Conservation (phyloP, 306 rosid species). For the Rosa multiflora region DNA sequence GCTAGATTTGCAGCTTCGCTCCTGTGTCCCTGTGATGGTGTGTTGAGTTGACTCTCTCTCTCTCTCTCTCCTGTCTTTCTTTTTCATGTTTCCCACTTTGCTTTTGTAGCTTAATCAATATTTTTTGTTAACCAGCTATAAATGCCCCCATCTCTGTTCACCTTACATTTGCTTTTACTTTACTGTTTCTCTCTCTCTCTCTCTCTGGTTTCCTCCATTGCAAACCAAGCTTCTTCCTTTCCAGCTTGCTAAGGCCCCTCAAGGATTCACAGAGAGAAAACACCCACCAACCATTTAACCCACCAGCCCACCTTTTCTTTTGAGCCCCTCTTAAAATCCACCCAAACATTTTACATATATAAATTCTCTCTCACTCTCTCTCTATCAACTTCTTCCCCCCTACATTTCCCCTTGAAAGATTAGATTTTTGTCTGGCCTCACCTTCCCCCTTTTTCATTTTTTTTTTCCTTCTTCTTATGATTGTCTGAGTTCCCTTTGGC, state of each 20-base stretch:
- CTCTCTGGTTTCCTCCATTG: slow-evolving; percentile 63
- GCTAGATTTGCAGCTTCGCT: slow-evolving; percentile 48
- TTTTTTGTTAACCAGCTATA: slow-evolving; percentile 41
- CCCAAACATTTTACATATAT: slow-evolving; percentile 10
- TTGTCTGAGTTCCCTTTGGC: slow-evolving; percentile 40
- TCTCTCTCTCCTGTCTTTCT: slow-evolving; percentile 23
- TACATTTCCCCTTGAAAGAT: slow-evolving; percentile 41
- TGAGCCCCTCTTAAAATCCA: slow-evolving; percentile 30
- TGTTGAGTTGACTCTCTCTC: slow-evolving; percentile 38
- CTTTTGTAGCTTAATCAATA: slow-evolving; percentile 39
- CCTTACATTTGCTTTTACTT: slow-evolving; percentile 55
- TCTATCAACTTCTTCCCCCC: slow-evolving; percentile 16
- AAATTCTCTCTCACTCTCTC: slow-evolving; percentile 24
- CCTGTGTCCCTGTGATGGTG: background rate
- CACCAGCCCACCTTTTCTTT: slow-evolving; percentile 47
- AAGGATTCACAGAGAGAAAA: slow-evolving; percentile 31
- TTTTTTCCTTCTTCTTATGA: background rate
- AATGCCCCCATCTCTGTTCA: slow-evolving; percentile 42
- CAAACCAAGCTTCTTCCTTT: slow-evolving; percentile 73
- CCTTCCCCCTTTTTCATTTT: slow-evolving; percentile 20
- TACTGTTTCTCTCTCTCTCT: slow-evolving; percentile 54
- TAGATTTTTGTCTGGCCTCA: slow-evolving; percentile 58
- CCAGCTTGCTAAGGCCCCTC: slow-evolving; percentile 61
- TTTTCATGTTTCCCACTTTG: slow-evolving; percentile 19
- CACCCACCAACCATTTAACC: slow-evolving; percentile 67